phyloP scores from a whole-genome alignment of 495 filamentous ascomycete species.

The Chlorociboria aeruginascens region DNA sequence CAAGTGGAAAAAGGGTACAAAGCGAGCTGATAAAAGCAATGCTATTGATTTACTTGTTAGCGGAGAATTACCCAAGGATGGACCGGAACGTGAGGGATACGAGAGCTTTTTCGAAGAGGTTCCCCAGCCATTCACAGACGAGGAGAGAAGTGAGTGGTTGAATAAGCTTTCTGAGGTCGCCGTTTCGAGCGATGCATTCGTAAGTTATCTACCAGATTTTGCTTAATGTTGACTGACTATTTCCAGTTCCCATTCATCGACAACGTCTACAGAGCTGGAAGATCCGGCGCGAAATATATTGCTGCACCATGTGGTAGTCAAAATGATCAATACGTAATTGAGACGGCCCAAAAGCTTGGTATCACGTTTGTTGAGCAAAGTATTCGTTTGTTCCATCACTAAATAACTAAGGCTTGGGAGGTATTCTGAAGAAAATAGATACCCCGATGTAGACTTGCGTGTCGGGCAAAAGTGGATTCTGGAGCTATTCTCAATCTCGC shows the following conservation, averaged over 20 bases:
- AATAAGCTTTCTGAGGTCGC: constrained; percentile 69
- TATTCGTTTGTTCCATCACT: constrained; percentile 23
- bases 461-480: constrained; percentile 1
- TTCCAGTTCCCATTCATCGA: constrained; percentile 90
- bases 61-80: constrained; percentile 68
- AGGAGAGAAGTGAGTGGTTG: constrained; percentile 79
- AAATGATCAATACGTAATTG: constrained; percentile 79
- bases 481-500: too few species aligned
- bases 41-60: constrained; percentile 91
- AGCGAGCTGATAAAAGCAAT: constrained; percentile 94
- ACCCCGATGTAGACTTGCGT: constrained; percentile 14
- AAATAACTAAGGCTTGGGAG: not conserved
- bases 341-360: constrained; percentile 84
- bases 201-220: constrained; percentile 36
- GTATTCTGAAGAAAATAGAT: constrained; percentile 21
- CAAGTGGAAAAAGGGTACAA: constrained; percentile 94
- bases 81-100: constrained; percentile 72
- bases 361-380: constrained; percentile 56
- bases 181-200: constrained; percentile 88
- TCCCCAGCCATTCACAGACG: constrained; percentile 66
- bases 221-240: not conserved
- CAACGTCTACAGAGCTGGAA: constrained; percentile 82
- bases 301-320: constrained; percentile 88
- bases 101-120: constrained; percentile 87
- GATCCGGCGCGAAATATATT: constrained; percentile 89